These are phyloP conservation scores for Pseudogymnoascus sp. DNA, from an alignment of 2,329 filamentous ascomycete genomes.

Conservation along the genomic window DNA sequence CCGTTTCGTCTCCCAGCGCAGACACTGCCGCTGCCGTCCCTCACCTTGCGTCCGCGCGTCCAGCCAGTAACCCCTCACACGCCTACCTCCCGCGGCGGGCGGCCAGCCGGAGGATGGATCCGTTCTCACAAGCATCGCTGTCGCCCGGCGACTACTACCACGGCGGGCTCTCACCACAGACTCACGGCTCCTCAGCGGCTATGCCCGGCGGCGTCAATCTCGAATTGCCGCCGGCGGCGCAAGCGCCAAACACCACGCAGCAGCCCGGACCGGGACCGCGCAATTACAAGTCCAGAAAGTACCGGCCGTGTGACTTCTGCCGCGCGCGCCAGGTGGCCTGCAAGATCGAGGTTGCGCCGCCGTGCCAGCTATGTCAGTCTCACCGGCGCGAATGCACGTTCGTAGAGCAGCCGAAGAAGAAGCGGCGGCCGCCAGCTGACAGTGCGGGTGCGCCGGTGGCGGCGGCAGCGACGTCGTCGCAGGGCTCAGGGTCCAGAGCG, in stretches of 20 bases:
- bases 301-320: constrained; percentile 38
- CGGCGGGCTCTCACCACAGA: background rate
- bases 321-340: constrained; percentile 37
- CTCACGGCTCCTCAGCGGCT: background rate
- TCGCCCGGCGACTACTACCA: constrained; percentile 2
- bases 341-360: constrained; percentile 34
- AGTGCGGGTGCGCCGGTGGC: background rate
- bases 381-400: constrained; percentile 38
- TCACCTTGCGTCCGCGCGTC: background rate
- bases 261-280: constrained; percentile 20
- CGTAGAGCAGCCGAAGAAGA: constrained; percentile 31
- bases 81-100: background rate
- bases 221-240: background rate
- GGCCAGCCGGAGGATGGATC: background rate
- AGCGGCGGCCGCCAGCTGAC: constrained; percentile 10
- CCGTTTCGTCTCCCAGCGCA: background rate
- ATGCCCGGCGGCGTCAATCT: background rate
- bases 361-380: constrained; percentile 35
- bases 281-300: constrained; percentile 26
- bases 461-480: background rate
- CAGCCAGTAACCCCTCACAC: background rate
- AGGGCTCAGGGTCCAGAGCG: background rate
- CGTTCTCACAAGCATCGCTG: background rate
- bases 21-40: background rate
- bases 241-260: background rate